Conservation (phyloP, 495 filamentous ascomycete species). For the Tuber aestivum region DNA sequence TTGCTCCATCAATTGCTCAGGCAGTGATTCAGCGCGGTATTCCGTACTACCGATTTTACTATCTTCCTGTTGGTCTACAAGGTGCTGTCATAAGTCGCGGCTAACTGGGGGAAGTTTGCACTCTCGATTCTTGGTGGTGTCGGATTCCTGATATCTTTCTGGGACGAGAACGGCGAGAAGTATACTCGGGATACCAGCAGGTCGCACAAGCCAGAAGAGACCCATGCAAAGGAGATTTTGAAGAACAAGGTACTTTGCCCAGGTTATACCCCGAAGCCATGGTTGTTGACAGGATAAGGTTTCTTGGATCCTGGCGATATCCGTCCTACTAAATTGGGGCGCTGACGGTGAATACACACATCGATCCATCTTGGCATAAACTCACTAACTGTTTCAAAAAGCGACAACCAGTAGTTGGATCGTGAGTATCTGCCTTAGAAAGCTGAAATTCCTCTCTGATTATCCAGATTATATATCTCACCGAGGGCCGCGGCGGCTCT, state of each 20-base stretch:
- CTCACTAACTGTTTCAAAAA: not conserved
- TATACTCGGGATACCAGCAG: not conserved
- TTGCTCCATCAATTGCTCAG: not conserved
- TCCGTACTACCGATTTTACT: not conserved
- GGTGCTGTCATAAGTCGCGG: too few relatives aligned
- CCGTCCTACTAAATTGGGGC: not conserved
- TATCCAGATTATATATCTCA: not conserved
- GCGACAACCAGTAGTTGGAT: not conserved
- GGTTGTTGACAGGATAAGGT: not conserved
- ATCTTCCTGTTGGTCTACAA: not conserved
- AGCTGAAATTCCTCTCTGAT: not conserved
- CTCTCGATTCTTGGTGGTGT: not conserved
- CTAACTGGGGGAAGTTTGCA: not conserved
- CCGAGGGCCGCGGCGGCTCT: not conserved
- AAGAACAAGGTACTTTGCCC: not conserved
- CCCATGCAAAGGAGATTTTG: not conserved
- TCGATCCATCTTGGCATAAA: not conserved
- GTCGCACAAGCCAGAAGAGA: not conserved
- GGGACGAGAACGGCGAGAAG: not conserved
- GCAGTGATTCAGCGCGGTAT: not conserved
- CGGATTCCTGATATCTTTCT: not conserved
- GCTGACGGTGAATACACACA: not conserved
- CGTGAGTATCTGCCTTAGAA: not conserved
- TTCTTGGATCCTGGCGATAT: not conserved
- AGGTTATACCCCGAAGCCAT: not conserved